A percentile compares a stretch with the other conserved stretches of the same genome.
Evolutionary conservation across 257 asterid species (phyloP).

Genomic region (Solanum gandarillasii): DNA sequence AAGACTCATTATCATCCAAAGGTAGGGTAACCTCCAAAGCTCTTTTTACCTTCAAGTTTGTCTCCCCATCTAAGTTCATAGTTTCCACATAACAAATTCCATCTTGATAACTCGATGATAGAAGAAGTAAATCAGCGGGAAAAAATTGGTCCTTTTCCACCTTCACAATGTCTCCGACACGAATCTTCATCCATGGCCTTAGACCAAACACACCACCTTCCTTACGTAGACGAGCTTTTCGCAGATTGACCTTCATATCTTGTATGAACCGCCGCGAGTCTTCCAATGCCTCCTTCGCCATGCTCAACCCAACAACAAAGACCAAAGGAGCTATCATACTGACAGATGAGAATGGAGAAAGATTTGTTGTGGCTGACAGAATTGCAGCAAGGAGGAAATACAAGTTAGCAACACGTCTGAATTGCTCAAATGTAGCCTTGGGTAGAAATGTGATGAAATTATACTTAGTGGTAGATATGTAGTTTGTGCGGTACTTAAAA

Average conservation of each 20-base stretch:
- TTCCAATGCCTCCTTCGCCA: slow-evolving; percentile 97
- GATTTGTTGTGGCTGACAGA: slow-evolving; percentile 60
- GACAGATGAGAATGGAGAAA: slow-evolving; percentile 64
- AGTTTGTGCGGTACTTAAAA: slow-evolving; percentile 55
- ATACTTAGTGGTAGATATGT: slow-evolving; percentile 90
- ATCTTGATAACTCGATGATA: slow-evolving; percentile 83
- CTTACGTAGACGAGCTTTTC: slow-evolving; percentile 60
- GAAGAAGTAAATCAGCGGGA: slow-evolving; percentile 84
- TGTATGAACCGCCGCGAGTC: slow-evolving; percentile 87
- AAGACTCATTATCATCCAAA: slow-evolving; percentile 49
- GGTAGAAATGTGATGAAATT: slow-evolving; percentile 78
- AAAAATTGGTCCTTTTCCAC: slow-evolving; percentile 84
- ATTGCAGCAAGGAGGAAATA: slow-evolving; percentile 86
- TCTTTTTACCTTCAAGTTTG: slow-evolving; percentile 86
- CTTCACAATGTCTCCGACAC: slow-evolving; percentile 82
- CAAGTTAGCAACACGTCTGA: slow-evolving; percentile 90
- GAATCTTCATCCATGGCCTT: slow-evolving; percentile 85
- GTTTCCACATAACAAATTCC: slow-evolving; percentile 96
- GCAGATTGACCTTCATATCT: slow-evolving; percentile 85
- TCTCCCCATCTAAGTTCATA: slow-evolving; percentile 95
- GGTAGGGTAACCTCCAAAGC: slow-evolving; percentile 60
- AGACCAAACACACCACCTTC: slow-evolving; percentile 52
- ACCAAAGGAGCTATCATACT: slow-evolving; percentile 91
- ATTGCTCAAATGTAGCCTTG: slow-evolving; percentile 86
- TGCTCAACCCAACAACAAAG: slow-evolving; percentile 91